Percentiles rank a stretch among this genome's conserved stretches.
phyloP scores from a whole-genome alignment of 106 monocot species.

The Allium cepa region DNA sequence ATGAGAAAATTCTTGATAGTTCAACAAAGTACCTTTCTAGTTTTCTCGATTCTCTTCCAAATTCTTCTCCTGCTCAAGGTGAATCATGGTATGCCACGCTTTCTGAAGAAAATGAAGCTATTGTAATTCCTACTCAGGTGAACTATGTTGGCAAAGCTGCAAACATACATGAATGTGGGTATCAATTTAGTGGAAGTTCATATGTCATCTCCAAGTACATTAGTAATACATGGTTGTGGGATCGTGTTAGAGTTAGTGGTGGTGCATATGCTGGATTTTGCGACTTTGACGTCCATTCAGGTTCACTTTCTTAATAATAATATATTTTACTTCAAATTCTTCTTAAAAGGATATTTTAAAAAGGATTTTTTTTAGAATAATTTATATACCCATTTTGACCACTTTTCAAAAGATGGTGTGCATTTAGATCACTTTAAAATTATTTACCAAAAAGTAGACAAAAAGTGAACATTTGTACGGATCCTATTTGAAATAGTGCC shows the following conservation, averaged over 20 bases:
- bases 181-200: constrained; percentile 84
- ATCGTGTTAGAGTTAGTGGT: constrained; percentile 95
- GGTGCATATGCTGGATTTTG: constrained; percentile 99
- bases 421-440: no score
- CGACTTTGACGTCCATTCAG: constrained; percentile 96
- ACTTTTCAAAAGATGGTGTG: no score
- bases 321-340: not conserved
- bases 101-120: constrained; percentile 74
- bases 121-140: constrained; percentile 95
- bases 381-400: no score
- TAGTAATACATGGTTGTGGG: constrained; percentile 95
- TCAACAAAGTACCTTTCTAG: constrained; percentile 51
- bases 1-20: constrained; percentile 59
- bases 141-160: constrained; percentile 99
- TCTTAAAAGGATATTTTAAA: no score
- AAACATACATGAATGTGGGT: constrained; percentile 82
- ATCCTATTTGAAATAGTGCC: no score
- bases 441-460: no score
- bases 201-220: constrained; percentile 98
- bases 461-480: no score
- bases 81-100: constrained; percentile 44
- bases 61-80: constrained; percentile 16
- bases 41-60: constrained; percentile 86
- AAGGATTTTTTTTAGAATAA: no score
- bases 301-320: constrained; percentile 18